Conservation (phyloP, 1,284 basidiomycete genomes). For the Boletus sp. region DNA sequence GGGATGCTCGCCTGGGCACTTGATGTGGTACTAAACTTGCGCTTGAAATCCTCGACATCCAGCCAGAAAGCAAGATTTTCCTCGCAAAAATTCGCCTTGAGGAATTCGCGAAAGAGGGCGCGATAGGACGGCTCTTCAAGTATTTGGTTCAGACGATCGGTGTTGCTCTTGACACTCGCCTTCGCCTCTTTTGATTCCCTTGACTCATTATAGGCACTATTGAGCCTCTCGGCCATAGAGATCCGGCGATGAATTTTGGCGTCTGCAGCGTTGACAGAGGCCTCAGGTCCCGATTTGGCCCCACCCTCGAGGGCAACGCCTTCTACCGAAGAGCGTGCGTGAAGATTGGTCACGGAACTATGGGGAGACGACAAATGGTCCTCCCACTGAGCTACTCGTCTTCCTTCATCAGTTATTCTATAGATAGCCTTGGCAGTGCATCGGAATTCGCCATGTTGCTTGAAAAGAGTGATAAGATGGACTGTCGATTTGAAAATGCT, state of each 20-base stretch:
- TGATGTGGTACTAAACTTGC: constrained; percentile 92
- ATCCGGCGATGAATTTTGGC: constrained; percentile 73
- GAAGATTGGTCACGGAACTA: constrained; percentile 60
- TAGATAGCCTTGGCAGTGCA: constrained; percentile 94
- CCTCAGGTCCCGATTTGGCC: constrained; percentile 37
- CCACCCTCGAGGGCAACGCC: constrained; percentile 39
- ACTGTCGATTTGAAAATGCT: constrained; percentile 11
- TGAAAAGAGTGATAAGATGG: constrained; percentile 16
- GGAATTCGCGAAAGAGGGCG: constrained; percentile 89
- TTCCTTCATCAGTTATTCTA: constrained; percentile 88
- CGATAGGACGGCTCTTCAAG: constrained; percentile 91
- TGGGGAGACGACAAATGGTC: constrained; percentile 55
- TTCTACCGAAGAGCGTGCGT: constrained; percentile 43
- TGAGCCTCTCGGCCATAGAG: constrained; percentile 74
- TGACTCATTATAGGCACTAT: constrained; percentile 46
- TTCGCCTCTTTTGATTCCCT: constrained; percentile 54
- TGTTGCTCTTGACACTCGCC: constrained; percentile 79
- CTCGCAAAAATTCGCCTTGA: constrained; percentile 94
- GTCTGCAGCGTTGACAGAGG: constrained; percentile 43
- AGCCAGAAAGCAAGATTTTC: constrained; percentile 98
- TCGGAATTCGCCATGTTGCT: constrained; percentile 92
- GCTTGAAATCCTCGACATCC: constrained; percentile 95
- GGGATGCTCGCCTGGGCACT: constrained; percentile 72
- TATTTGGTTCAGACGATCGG: constrained; percentile 87
- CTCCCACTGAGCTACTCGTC: constrained; percentile 82